Percentiles rank a stretch among this genome's conserved stretches.
These are phyloP conservation scores for Clonostachys solani DNA, from an alignment of 2,329 filamentous ascomycete genomes.

Conservation along the genomic window DNA sequence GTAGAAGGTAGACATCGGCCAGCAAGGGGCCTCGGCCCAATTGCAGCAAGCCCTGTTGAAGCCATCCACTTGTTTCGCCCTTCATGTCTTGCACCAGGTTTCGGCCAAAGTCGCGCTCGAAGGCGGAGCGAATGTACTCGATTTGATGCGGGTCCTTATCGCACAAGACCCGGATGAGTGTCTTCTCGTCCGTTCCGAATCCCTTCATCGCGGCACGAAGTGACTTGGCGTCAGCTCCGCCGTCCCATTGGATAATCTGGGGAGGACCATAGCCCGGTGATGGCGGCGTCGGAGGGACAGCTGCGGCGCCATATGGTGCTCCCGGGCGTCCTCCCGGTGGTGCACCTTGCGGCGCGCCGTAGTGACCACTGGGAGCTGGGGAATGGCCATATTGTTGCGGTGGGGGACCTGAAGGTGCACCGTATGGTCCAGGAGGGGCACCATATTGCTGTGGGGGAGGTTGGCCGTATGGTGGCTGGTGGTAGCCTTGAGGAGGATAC, in stretches of 20 bases:
- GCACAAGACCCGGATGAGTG: conserved; percentile 66
- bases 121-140: conserved; percentile 62
- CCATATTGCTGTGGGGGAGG: conserved; percentile 8
- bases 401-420: conserved; percentile 10
- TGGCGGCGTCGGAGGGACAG: conserved; percentile 54
- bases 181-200: conserved; percentile 82
- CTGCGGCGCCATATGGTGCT: conserved; percentile 21
- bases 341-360: conserved; percentile 23
- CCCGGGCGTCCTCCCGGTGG: conserved; percentile 26
- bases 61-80: conserved; percentile 71
- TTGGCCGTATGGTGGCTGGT: conserved; percentile 18
- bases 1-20: conserved; percentile 68
- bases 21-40: conserved; percentile 75
- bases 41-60: conserved; percentile 70
- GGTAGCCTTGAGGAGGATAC: conserved; percentile 23
- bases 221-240: conserved; percentile 62
- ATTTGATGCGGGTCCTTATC: conserved; percentile 77
- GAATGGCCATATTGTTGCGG: conserved; percentile 15
- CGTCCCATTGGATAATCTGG: conserved; percentile 67
- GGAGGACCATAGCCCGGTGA: conserved; percentile 72
- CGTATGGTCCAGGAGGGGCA: conserved; percentile 22
- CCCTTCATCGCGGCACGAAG: conserved; percentile 87
- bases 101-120: conserved; percentile 58
- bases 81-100: conserved; percentile 72
- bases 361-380: conserved; percentile 22